Conservation (phyloP, 805 yeast genomes). For the Lipomyces mesembrius region DNA sequence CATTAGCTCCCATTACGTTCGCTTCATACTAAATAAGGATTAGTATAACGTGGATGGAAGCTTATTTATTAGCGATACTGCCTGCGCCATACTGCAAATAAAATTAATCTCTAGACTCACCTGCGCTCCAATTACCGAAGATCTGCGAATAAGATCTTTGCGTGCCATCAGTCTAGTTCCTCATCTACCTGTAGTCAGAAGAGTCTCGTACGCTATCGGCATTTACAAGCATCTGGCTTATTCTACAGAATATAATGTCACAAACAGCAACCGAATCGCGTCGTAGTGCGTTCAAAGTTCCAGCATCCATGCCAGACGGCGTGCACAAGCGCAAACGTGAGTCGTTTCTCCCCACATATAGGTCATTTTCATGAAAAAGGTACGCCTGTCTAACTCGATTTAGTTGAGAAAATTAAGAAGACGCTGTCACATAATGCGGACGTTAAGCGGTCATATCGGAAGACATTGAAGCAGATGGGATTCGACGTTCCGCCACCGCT, state of each 20-base stretch:
- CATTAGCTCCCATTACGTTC: neutral
- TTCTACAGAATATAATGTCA: slow-evolving; percentile 7
- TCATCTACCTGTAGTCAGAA: neutral
- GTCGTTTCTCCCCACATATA: slow-evolving; percentile 7
- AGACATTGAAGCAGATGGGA: slow-evolving; percentile 30
- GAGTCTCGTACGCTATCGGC: neutral
- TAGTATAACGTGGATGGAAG: neutral
- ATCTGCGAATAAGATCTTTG: neutral
- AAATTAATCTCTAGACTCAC: neutral
- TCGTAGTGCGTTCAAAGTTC: slow-evolving; percentile 19
- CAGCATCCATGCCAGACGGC: slow-evolving; percentile 34
- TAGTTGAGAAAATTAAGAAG: slow-evolving; percentile 32
- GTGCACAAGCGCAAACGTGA: slow-evolving; percentile 35
- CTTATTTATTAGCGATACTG: neutral
- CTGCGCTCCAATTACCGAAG: neutral
- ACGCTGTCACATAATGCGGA: slow-evolving; percentile 28
- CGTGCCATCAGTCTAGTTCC: neutral
- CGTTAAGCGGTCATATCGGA: slow-evolving; percentile 30
- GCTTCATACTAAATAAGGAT: neutral
- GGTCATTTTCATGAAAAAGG: neutral
- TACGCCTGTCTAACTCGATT: neutral
- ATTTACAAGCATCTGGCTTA: neutral
- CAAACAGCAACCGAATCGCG: neutral
- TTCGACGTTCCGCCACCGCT: slow-evolving; percentile 10
- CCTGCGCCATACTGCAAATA: too few relatives aligned